A percentile compares a stretch with the other conserved stretches of the same genome.
Conservation (phyloP, 345 rosid genomes). For the Cardiospermum halicacabum region DNA sequence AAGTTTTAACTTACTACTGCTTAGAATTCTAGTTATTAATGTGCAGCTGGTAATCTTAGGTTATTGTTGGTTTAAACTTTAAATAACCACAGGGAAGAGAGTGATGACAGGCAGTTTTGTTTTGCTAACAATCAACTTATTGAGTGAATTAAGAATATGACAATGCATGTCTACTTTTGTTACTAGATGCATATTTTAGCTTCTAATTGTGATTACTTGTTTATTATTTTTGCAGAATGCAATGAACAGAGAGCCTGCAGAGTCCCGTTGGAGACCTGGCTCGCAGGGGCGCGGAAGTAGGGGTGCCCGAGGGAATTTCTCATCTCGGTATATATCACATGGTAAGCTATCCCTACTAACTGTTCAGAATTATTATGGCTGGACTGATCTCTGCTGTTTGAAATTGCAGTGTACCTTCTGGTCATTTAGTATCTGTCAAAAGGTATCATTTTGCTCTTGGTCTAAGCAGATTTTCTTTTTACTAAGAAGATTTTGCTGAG, state of each 20-base stretch:
- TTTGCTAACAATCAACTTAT: neutral
- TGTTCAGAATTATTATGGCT: slow-evolving; percentile 9
- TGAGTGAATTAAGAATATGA: neutral
- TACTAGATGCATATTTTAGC: slow-evolving; percentile 11
- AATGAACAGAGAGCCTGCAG: slow-evolving; percentile 63
- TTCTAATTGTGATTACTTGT: neutral
- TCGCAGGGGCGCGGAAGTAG: slow-evolving; percentile 56
- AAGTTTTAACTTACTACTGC: neutral
- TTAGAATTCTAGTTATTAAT: neutral
- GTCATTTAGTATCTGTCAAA: slow-evolving; percentile 5
- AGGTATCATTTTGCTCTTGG: neutral
- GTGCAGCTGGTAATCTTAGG: neutral
- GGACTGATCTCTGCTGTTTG: slow-evolving; percentile 5
- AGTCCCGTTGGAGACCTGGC: slow-evolving; percentile 67
- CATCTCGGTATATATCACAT: slow-evolving; percentile 45
- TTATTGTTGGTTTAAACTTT: neutral
- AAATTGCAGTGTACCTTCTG: slow-evolving; percentile 5
- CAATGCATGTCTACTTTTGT: slow-evolving; percentile 5
- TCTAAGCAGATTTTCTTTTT: neutral
- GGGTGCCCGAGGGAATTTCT: slow-evolving; percentile 49
- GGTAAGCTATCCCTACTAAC: slow-evolving; percentile 38
- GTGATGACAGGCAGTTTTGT: neutral
- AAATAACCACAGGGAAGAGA: neutral
- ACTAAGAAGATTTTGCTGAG: neutral
- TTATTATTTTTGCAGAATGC: slow-evolving; percentile 37